Base-by-base conservation (phyloP, 2,329 filamentous ascomycete species). In the Biscogniauxia sp. region DNA sequence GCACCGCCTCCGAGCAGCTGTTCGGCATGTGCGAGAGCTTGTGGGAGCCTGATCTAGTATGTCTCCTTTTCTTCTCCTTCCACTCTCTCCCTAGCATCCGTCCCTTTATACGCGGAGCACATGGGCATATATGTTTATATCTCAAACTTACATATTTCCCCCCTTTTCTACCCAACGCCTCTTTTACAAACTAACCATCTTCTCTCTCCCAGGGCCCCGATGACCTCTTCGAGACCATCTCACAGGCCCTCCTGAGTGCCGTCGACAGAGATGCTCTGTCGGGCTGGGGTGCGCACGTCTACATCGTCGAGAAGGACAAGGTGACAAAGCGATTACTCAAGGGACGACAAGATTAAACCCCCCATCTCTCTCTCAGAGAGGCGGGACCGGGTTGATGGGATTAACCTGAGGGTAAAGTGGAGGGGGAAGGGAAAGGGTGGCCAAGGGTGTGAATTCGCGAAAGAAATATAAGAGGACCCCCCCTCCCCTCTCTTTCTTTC, bases 261-360 rank as follows among this genome's bases (percentile, higher is more conserved):
- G 92, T 98, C 61, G 95, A 99, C 79, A 87, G 95, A 80, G 95
- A 99, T 79, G 95, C 95, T 57, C 84, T 99, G 66, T 97, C 94
- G 45, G 95, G 95, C 67, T 98, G 95, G 95, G 95, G 95, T 75
- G 95, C 95, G 49, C 93, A 99, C 75, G 95, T 99, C 70, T 99
- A 98, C 82, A 96, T 99, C 74, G 96, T 99, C 77, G 95, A 98
- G 84, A 99, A 99, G 86, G 93, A 97, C 82, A 98, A 98, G 90
- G 92, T 99, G 66, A 98, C 95, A 73, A 97, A 98, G 89, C 86
- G 95, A 77, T 87, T 99, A 88, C 83, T 99, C 78, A 98, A 98
- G 88, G 93, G 93, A 75, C 88, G 93, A 82, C 94, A 98, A 82
- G 94, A 98, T 77, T 93, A 92, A 75, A 71, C 7, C 28, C 11